These are phyloP conservation scores for Penicillium sp. DNA, from an alignment of 2,329 filamentous ascomycete genomes.

Conservation along the genomic window DNA sequence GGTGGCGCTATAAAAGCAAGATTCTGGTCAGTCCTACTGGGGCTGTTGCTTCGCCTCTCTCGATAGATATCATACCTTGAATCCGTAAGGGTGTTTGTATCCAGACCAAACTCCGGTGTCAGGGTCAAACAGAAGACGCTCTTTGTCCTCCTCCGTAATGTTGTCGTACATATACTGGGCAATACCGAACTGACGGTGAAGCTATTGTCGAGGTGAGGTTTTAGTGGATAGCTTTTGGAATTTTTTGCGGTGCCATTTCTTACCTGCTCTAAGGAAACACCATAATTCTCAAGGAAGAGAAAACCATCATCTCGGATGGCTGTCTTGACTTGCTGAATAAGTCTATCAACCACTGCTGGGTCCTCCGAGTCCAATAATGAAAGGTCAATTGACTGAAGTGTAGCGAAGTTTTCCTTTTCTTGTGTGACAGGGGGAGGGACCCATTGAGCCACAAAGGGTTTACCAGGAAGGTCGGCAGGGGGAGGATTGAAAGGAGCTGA, in stretches of 20 bases:
- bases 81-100: conserved; percentile 54
- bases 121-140: conserved; percentile 53
- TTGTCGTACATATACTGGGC: conserved; percentile 57
- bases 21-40: not conserved
- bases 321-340: conserved; percentile 49
- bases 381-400: conserved; percentile 50
- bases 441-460: conserved; percentile 51
- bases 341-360: conserved; percentile 46
- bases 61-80: conserved; percentile 40
- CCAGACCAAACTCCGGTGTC: conserved; percentile 56
- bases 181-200: conserved; percentile 56
- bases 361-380: conserved; percentile 51
- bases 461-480: conserved; percentile 40
- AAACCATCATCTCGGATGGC: conserved; percentile 53
- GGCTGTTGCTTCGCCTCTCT: not conserved
- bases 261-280: conserved; percentile 51
- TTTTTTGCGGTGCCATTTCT: not conserved
- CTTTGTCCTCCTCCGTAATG: conserved; percentile 55
- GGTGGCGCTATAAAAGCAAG: conserved; percentile 39
- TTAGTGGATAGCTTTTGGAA: not conserved
- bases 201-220: conserved; percentile 13
- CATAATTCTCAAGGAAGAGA: conserved; percentile 57
- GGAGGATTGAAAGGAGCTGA: conserved; percentile 48
- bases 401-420: conserved; percentile 49
- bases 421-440: conserved; percentile 51